Evolutionary conservation across 805 yeast species (phyloP), one percentile per base, ranked within the genome.

Genomic region (Kuraishia cidri): DNA sequence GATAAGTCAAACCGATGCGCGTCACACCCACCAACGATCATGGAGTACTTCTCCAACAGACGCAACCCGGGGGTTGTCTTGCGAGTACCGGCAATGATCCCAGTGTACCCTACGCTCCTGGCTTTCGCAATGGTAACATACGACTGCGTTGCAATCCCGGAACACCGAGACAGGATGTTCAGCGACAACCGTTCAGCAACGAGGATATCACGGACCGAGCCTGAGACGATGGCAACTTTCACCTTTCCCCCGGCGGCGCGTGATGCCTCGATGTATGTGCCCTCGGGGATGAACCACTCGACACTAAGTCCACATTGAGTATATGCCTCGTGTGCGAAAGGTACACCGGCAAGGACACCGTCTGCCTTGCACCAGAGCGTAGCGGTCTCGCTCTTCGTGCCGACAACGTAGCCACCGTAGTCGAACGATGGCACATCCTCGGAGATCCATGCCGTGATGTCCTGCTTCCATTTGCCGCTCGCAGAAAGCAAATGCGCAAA

Each of bases 11-110:
- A 85, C 41, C 97, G 68, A 55, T 88, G 97, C 35, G 92, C 71
- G 51, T 88, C 97, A 35, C 85, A 82, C 3, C 97, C 97, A 21
- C 97, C 97, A 7, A 88, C 94, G 21, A 85, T 60, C 97, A 88
- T 90, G 16, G 95, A 80, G 58, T 88, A 88, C 54, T 88, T 88
- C 52, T 88, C 97, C 37, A 90, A 59, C 27, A 79, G 64, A 48
- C 97, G 73, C 40, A 88, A 69, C 0, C 97, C 97, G 0, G 97
- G 97, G 0, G 97, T 90, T n/a, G 97, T 90, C 58, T 88, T 88
- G 51, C 97, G 72, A 1, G 97, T 88, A 5, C 97, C 97, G 0
- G 97, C 97, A 51, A 88, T 86, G 16, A 79, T 68, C 0, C 97
- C 97, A 3, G 60, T 60, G 50, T 75, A 90, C 0, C 94, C 92